These are phyloP conservation scores for Spinacia oleracea DNA, from an alignment of 179 eudicot genomes.

Conservation along the genomic window DNA sequence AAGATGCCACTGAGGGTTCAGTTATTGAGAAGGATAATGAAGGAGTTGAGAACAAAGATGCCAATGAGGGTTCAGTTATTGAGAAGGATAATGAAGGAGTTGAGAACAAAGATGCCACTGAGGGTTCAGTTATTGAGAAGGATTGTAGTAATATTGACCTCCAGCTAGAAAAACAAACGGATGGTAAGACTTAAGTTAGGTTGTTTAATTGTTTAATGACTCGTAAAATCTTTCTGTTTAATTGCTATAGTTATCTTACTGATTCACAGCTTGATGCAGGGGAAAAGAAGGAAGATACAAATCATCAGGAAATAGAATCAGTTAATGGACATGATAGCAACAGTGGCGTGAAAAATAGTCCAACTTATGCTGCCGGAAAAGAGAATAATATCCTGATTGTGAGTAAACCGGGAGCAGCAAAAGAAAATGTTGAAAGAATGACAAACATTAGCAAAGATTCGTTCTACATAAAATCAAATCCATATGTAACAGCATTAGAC, in stretches of 20 bases:
- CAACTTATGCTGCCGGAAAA: conserved; percentile 17
- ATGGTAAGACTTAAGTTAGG: conserved; percentile 25
- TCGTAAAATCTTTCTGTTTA: conserved; percentile 15
- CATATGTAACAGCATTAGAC: conserved; percentile 42
- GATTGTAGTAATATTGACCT: conserved; percentile 20
- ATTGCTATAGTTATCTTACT: conserved; percentile 27
- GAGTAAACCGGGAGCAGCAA: conserved; percentile 25
- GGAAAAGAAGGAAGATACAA: conserved; percentile 29
- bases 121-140: conserved; percentile 30
- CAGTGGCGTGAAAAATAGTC: conserved; percentile 12
- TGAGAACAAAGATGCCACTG: conserved; percentile 27
- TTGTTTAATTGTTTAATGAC: conserved; percentile 25
- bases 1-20: conserved; percentile 27
- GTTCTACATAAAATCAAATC: conserved; percentile 30
- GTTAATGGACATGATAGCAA: conserved; percentile 22
- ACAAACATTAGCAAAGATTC: conserved; percentile 30
- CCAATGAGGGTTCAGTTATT: conserved; percentile 23
- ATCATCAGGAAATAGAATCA: conserved; percentile 22
- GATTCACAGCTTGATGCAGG: conserved; percentile 48
- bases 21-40: conserved; percentile 24
- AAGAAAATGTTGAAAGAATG: conserved; percentile 19
- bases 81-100: conserved; percentile 29
- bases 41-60: conserved; percentile 31
- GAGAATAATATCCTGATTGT: conserved; percentile 25
- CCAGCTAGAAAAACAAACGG: conserved; percentile 27